Evolutionary conservation across 768 basidiomycete genomes (phyloP).

Genomic region (Naganishia randhawae): DNA sequence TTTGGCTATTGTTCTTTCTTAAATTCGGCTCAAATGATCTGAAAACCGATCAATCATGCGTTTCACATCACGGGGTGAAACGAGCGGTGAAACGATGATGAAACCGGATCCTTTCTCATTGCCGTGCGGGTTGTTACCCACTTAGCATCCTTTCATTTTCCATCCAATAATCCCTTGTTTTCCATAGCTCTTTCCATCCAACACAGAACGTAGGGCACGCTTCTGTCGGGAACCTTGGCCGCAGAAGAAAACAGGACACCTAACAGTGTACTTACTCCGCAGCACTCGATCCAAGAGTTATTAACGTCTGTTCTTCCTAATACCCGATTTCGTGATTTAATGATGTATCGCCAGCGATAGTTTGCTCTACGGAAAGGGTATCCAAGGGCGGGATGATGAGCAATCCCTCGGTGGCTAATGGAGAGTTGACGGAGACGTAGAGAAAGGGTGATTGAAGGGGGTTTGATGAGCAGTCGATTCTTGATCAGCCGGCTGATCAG

Average conservation of each 20-base stretch:
- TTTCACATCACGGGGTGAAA: slow-evolving; percentile 10
- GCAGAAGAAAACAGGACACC: neutral
- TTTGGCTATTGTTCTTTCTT: neutral
- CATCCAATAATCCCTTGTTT: neutral
- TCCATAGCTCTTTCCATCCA: neutral
- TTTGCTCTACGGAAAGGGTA: neutral
- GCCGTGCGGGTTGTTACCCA: neutral
- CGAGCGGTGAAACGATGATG: neutral
- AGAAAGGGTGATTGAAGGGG: neutral
- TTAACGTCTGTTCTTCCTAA: too few species aligned
- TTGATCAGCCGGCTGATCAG: slow-evolving; percentile 1
- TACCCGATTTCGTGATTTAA: neutral
- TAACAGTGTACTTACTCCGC: neutral
- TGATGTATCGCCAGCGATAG: neutral
- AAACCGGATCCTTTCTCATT: neutral
- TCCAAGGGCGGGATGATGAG: neutral
- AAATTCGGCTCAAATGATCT: neutral
- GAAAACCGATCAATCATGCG: neutral
- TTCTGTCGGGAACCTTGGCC: too few species aligned
- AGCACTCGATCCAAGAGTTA: too few species aligned
- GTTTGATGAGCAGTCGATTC: neutral
- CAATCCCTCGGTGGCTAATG: neutral
- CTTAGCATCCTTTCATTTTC: neutral
- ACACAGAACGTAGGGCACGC: too few species aligned
- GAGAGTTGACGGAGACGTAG: neutral